These are phyloP conservation scores for Gossypium aridum DNA, from an alignment of 441 rosid genomes.

Conservation along the genomic window DNA sequence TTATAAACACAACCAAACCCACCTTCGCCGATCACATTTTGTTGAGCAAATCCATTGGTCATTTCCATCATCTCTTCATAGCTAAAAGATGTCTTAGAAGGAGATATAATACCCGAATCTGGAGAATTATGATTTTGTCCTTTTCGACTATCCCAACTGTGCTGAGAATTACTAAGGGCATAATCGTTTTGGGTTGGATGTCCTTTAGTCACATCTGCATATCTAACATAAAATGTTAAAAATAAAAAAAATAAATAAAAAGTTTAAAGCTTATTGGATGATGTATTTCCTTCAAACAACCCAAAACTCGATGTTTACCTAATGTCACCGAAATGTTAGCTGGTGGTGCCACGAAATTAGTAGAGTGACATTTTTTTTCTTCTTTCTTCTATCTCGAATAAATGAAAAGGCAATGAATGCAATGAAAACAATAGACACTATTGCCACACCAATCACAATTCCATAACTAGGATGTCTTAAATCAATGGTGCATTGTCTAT, in stretches of 20 bases:
- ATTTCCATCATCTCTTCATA: slow-evolving; percentile 68
- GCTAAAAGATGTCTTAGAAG: slow-evolving; percentile 45
- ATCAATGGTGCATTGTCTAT: background rate
- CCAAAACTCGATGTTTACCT: slow-evolving; percentile 29
- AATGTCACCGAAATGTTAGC: slow-evolving; percentile 32
- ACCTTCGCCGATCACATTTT: slow-evolving; percentile 75
- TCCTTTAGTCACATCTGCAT: slow-evolving; percentile 41
- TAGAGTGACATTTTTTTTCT: slow-evolving; percentile 18
- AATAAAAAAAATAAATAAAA: too few species aligned
- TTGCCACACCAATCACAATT: slow-evolving; percentile 27
- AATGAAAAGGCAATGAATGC: slow-evolving; percentile 35
- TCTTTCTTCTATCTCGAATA: slow-evolving; percentile 33
- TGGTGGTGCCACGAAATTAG: slow-evolving; percentile 42
- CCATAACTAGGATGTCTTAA: background rate
- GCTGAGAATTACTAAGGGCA: slow-evolving; percentile 27
- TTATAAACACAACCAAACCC: slow-evolving; percentile 82
- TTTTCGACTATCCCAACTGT: slow-evolving; percentile 34
- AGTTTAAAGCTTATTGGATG: too few species aligned
- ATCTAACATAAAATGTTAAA: background rate
- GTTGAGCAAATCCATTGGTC: slow-evolving; percentile 59
- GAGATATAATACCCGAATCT: slow-evolving; percentile 38
- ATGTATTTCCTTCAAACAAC: background rate
- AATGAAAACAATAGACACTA: slow-evolving; percentile 33
- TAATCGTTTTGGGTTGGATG: slow-evolving; percentile 29
- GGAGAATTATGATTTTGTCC: slow-evolving; percentile 20